A percentile compares a stretch with the other conserved stretches of the same genome.
Conservation (phyloP, 176 grass and related monocot genomes). For the Microstegium vimineum region DNA sequence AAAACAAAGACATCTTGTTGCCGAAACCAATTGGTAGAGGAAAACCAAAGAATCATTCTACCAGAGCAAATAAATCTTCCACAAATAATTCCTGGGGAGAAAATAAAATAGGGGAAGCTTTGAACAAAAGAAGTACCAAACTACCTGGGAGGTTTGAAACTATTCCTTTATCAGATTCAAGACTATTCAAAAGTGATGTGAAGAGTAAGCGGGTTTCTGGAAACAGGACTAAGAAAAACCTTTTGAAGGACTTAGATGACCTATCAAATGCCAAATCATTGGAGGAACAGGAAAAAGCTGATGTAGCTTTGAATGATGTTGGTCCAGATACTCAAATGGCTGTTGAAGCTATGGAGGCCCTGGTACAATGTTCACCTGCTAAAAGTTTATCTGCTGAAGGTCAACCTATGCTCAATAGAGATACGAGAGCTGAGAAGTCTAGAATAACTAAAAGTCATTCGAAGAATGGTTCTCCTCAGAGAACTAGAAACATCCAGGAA, state of each 20-base stretch:
- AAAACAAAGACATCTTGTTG: slow-evolving; percentile 58
- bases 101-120: slow-evolving; percentile 11
- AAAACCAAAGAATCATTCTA: slow-evolving; percentile 27
- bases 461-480: slow-evolving; percentile 20
- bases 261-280: slow-evolving; percentile 38
- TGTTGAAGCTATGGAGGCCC: slow-evolving; percentile 68
- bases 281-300: slow-evolving; percentile 37
- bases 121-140: background rate
- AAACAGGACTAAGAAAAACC: slow-evolving; percentile 49
- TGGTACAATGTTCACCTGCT: slow-evolving; percentile 52
- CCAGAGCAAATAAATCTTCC: slow-evolving; percentile 28
- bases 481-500: slow-evolving; percentile 23
- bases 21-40: slow-evolving; percentile 14
- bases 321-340: slow-evolving; percentile 87
- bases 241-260: slow-evolving; percentile 55
- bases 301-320: slow-evolving; percentile 36
- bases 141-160: slow-evolving; percentile 19
- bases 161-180: slow-evolving; percentile 45
- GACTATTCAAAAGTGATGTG: slow-evolving; percentile 32
- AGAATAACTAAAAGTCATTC: slow-evolving; percentile 12
- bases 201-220: slow-evolving; percentile 43
- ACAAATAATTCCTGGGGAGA: background rate
- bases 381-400: slow-evolving; percentile 32
- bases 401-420: slow-evolving; percentile 20
- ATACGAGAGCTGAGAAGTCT: slow-evolving; percentile 6